These are phyloP conservation scores for Salicornia ramosissima DNA, from an alignment of 148 eudicot genomes.

Conservation along the genomic window DNA sequence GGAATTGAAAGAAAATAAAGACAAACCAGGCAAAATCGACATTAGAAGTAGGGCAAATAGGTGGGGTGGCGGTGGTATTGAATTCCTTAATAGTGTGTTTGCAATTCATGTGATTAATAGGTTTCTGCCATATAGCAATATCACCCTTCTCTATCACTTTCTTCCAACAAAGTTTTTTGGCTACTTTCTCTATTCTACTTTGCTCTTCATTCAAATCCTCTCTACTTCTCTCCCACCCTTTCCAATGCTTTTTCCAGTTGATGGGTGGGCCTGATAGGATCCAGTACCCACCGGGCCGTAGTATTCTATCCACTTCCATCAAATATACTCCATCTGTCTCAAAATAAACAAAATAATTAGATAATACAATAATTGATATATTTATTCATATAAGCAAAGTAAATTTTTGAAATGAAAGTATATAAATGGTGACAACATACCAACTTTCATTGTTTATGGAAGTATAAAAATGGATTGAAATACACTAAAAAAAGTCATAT, in stretches of 20 bases:
- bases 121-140: constrained; percentile 81
- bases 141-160: constrained; percentile 56
- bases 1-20: neutral
- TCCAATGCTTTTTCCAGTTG: constrained; percentile 52
- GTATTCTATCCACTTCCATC: constrained; percentile 71
- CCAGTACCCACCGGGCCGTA: constrained; percentile 83
- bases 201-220: constrained; percentile 75
- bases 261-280: constrained; percentile 71
- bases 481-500: too few species aligned
- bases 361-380: too few species aligned
- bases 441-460: too few species aligned
- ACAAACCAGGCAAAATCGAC: constrained; percentile 74
- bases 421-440: too few species aligned
- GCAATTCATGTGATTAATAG: constrained; percentile 56
- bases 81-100: constrained; percentile 29
- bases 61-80: constrained; percentile 23
- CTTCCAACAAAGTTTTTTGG: constrained; percentile 75
- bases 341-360: neutral
- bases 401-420: too few species aligned
- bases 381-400: too few species aligned
- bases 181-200: constrained; percentile 55
- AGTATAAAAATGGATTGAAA: too few species aligned
- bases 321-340: constrained; percentile 54
- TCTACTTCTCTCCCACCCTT: constrained; percentile 62
- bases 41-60: constrained; percentile 50